These are phyloP conservation scores for Exophiala sp. DNA, from an alignment of 2,329 filamentous ascomycete species.

Conservation along the genomic window DNA sequence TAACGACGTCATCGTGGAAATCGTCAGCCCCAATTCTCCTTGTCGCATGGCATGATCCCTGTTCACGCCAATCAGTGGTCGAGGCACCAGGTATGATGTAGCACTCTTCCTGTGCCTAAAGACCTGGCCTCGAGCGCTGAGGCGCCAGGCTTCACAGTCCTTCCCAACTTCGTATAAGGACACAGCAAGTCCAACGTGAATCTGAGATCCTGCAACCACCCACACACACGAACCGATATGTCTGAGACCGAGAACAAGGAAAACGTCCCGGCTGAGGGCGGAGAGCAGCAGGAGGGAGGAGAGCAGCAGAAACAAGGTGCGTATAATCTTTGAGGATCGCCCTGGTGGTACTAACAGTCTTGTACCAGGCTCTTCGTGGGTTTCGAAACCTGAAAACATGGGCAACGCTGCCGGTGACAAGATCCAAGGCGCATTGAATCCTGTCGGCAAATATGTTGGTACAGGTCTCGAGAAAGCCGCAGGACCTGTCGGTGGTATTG, in stretches of 20 bases:
- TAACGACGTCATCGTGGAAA: neutral
- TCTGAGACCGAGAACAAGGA: constrained; percentile 11
- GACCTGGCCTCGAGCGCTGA: neutral
- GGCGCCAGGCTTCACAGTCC: neutral
- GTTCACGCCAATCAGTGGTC: neutral
- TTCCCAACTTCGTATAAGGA: neutral
- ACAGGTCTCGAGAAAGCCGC: constrained; percentile 25
- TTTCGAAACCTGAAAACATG: constrained; percentile 19
- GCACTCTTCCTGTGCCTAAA: neutral
- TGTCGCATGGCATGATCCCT: constrained; percentile 4
- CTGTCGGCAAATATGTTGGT: constrained; percentile 29
- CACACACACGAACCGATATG: neutral
- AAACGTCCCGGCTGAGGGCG: constrained; percentile 1
- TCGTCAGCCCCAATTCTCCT: neutral
- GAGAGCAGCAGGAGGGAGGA: neutral
- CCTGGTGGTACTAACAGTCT: neutral
- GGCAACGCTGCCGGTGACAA: constrained; percentile 28
- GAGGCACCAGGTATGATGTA: constrained; percentile 3
- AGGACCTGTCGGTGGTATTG: constrained; percentile 25
- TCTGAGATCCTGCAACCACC: constrained; percentile 8
- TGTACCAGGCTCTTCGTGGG: constrained; percentile 9
- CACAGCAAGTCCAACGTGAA: constrained; percentile 1
- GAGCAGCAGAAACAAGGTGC: constrained; percentile 1
- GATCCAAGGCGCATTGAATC: constrained; percentile 27
- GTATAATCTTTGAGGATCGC: neutral